phyloP scores from a whole-genome alignment of 2,329 filamentous ascomycete species.

The Venturia oleaginea region DNA sequence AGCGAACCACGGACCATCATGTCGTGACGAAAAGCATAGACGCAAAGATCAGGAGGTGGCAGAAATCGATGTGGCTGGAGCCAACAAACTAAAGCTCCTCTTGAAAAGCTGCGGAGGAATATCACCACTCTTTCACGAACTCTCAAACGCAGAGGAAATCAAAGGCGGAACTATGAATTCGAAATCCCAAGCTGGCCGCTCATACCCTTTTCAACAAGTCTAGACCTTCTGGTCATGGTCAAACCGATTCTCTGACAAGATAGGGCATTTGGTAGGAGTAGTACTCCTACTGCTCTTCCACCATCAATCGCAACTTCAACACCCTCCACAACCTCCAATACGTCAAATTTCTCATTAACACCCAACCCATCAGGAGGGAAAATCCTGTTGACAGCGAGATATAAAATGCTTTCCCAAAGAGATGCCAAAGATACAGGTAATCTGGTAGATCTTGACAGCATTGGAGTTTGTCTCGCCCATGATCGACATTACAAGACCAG shows the following conservation, averaged over 20 bases:
- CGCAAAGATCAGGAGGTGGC: not conserved
- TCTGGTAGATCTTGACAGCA: constrained; percentile 5
- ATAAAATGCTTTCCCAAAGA: not conserved
- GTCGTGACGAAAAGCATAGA: too few species aligned
- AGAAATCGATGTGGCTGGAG: not conserved
- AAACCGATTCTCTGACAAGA: too few species aligned
- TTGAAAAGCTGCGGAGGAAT: too few species aligned
- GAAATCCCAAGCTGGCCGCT: not conserved
- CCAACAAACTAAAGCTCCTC: not conserved
- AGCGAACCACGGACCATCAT: too few species aligned
- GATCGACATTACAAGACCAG: not conserved
- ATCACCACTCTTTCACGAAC: too few species aligned
- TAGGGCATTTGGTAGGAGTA: not conserved
- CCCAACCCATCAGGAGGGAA: not conserved
- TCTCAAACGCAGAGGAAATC: too few species aligned
- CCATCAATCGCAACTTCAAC: not conserved
- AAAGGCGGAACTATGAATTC: too few species aligned
- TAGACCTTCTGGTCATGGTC: not conserved
- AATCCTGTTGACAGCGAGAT: not conserved
- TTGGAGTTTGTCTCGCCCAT: not conserved
- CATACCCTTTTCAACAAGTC: not conserved
- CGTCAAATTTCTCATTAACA: not conserved
- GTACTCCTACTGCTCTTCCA: not conserved
- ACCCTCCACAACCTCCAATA: not conserved
- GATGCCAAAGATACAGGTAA: not conserved